Evolutionary conservation across 768 basidiomycete species (phyloP).

Genomic region (Polyporus arcularius): DNA sequence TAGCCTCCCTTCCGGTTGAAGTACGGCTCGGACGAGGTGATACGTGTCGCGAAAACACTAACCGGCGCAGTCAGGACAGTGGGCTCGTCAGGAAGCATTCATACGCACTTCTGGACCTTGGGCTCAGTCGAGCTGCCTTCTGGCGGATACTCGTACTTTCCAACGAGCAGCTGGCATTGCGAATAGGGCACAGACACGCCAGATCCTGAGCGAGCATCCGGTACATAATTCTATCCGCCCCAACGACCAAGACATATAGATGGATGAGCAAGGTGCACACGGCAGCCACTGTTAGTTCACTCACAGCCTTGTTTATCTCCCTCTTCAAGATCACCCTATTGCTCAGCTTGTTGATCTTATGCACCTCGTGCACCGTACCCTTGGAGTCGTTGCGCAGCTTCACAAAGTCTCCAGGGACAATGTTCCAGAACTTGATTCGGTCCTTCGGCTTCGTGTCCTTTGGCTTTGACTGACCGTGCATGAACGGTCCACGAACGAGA

Average conservation of each 20-base stretch:
- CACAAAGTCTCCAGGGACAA: conserved; percentile 82
- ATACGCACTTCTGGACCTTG: conserved; percentile 30
- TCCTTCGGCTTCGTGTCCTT: conserved; percentile 65
- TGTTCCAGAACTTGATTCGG: conserved; percentile 85
- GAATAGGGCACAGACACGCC: conserved; percentile 67
- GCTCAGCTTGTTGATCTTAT: conserved; percentile 70
- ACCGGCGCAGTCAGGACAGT: neutral
- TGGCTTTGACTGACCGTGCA: conserved; percentile 37
- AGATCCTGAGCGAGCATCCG: conserved; percentile 21
- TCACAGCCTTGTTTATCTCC: conserved; percentile 35
- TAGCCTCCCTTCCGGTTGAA: conserved; percentile 58
- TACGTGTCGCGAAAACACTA: conserved; percentile 78
- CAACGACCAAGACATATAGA: conserved; percentile 1
- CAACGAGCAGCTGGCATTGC: conserved; percentile 76
- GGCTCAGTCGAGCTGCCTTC: conserved; percentile 26
- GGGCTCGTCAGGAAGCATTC: no score
- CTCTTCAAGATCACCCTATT: conserved; percentile 63
- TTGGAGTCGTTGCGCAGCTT: conserved; percentile 66
- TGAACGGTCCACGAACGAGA: conserved; percentile 33
- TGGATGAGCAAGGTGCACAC: neutral
- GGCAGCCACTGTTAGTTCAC: conserved; percentile 11
- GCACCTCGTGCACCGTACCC: conserved; percentile 65
- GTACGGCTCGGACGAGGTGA: conserved; percentile 59
- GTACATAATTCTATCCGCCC: conserved; percentile 12
- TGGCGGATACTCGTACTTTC: conserved; percentile 62